Percentiles rank a stretch among this genome's conserved stretches.
phyloP scores from a whole-genome alignment of 2,329 filamentous ascomycete genomes.

The Fusarium xylarioides region DNA sequence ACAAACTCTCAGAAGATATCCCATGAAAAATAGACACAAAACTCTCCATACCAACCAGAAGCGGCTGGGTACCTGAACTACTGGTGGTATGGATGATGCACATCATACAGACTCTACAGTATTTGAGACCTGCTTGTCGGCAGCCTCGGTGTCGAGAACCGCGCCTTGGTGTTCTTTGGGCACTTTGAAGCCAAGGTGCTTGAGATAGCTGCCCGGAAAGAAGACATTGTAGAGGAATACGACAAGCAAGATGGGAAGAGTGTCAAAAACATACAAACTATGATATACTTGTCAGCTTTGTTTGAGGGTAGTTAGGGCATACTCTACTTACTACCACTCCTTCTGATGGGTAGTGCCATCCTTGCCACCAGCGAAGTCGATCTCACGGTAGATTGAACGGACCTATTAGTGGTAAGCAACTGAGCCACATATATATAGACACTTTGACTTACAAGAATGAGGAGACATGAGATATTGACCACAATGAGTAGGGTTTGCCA shows the following conservation, averaged over 20 bases:
- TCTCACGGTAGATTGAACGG: slow-evolving; percentile 35
- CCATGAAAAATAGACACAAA: neutral
- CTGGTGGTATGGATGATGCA: fast-evolving
- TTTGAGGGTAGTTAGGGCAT: fast-evolving
- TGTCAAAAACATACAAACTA: slow-evolving; percentile 32
- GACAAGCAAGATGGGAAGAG: slow-evolving; percentile 26
- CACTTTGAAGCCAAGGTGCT: slow-evolving; percentile 27
- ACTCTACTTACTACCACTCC: slow-evolving; percentile 35
- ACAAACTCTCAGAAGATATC: neutral
- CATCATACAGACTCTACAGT: neutral
- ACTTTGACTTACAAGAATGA: slow-evolving; percentile 21
- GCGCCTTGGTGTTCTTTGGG: neutral
- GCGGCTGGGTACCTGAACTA: no score
- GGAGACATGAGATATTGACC: slow-evolving; percentile 27
- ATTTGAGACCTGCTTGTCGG: neutral
- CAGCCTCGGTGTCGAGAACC: neutral
- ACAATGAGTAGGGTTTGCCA: slow-evolving; percentile 26
- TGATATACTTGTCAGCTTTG: neutral
- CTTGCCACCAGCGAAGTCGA: slow-evolving; percentile 32
- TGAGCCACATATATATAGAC: fast-evolving
- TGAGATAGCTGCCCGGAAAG: slow-evolving; percentile 29
- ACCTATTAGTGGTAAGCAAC: neutral
- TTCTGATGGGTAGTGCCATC: slow-evolving; percentile 23
- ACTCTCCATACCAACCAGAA: neutral
- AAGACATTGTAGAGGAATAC: slow-evolving; percentile 32